Evolutionary conservation across 306 rosid genomes (phyloP).

Genomic region (Medicago arabica): DNA sequence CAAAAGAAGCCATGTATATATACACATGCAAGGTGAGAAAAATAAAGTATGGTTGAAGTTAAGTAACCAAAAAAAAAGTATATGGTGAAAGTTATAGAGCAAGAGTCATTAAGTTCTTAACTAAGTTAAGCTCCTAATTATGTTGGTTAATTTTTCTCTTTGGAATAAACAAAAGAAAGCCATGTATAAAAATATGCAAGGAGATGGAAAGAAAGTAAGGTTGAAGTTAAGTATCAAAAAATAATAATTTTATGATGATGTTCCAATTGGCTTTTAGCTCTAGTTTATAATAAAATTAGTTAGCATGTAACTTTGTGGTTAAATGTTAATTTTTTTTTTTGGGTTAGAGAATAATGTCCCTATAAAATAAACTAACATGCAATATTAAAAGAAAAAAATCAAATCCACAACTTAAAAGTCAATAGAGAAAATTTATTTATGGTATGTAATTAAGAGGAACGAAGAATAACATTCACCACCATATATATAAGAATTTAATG

Average conservation of each 20-base stretch:
- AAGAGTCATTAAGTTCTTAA: conserved; percentile 3
- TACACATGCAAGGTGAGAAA: not conserved
- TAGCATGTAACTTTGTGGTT: conserved; percentile 20
- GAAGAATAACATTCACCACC: not conserved
- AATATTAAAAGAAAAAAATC: not conserved
- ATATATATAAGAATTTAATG: not conserved
- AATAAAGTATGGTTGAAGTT: not conserved
- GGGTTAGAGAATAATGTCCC: conserved; percentile 7
- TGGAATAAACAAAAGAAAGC: not conserved
- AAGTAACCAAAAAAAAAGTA: not conserved
- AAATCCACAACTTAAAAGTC: not conserved
- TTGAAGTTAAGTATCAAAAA: not conserved
- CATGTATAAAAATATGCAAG: not conserved
- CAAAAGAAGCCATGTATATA: not conserved
- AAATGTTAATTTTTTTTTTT: not conserved
- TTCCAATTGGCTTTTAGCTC: not conserved
- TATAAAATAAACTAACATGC: not conserved
- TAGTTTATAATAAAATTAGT: not conserved
- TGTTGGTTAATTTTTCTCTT: not conserved
- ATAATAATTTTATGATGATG: not conserved
- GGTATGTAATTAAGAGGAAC: not conserved
- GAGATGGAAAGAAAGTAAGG: not conserved
- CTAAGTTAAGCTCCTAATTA: not conserved
- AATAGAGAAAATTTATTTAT: not conserved
- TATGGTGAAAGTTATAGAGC: not conserved